Evolutionary conservation across 1,139 yeast genomes (phyloP).

Genomic region (Blastobotrys capitulatus): DNA sequence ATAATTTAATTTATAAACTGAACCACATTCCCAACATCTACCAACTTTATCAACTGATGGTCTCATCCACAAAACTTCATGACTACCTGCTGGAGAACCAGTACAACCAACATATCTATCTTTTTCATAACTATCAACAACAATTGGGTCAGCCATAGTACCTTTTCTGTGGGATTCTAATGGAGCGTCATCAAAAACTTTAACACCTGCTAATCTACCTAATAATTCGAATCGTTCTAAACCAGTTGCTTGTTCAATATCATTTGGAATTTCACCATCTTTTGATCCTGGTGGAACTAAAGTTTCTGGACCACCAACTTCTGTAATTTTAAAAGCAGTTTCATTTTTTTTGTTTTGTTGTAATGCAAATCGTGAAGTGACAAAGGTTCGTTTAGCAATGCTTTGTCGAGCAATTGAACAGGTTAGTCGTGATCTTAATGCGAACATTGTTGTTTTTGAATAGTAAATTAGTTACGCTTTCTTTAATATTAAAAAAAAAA

Average conservation of each 20-base stretch:
- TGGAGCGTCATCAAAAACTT: conserved; percentile 87
- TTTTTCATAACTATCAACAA: conserved; percentile 86
- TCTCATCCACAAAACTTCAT: conserved; percentile 88
- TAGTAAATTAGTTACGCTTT: background rate
- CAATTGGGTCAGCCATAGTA: conserved; percentile 79
- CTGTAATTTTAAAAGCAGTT: conserved; percentile 64
- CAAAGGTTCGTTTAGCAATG: conserved; percentile 11
- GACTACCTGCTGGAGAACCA: conserved; percentile 92
- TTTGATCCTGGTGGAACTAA: conserved; percentile 89
- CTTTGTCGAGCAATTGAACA: conserved; percentile 5
- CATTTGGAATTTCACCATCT: conserved; percentile 81
- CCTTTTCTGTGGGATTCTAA: conserved; percentile 85
- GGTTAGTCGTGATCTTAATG: conserved; percentile 10
- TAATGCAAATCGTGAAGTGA: conserved; percentile 7
- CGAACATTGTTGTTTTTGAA: background rate
- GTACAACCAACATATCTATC: conserved; percentile 97
- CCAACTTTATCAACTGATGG: conserved; percentile 78
- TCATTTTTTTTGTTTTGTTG: conserved; percentile 5
- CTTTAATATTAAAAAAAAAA: background rate
- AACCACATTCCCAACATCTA: conserved; percentile 99
- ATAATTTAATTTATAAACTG: conserved; percentile 83
- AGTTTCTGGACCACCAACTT: conserved; percentile 74
- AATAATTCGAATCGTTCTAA: conserved; percentile 92
- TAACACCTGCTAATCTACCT: conserved; percentile 94
- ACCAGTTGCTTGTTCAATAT: conserved; percentile 97